Evolutionary conservation across 2,329 filamentous ascomycete species (phyloP).

Genomic region (Fusarium begoniae): DNA sequence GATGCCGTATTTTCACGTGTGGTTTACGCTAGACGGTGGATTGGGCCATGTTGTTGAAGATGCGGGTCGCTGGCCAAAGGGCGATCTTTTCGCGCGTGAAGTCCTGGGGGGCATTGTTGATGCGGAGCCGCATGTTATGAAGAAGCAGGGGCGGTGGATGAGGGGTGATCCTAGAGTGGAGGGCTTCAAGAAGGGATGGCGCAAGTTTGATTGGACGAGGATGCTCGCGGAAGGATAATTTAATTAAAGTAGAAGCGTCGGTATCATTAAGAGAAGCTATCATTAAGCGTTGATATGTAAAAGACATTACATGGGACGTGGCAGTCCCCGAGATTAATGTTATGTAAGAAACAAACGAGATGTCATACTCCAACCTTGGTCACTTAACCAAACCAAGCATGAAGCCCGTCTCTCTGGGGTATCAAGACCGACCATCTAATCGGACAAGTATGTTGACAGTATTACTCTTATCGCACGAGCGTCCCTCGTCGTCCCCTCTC

Average conservation of each 20-base stretch:
- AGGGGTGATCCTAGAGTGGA: slow-evolving; percentile 75
- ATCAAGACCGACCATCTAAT: slow-evolving; percentile 19
- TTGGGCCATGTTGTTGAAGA: slow-evolving; percentile 94
- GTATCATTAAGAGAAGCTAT: not conserved
- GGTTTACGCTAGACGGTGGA: slow-evolving; percentile 93
- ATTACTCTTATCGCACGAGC: slow-evolving; percentile 23
- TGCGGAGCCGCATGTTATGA: slow-evolving; percentile 81
- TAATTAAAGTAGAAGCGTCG: not conserved
- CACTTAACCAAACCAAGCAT: not conserved
- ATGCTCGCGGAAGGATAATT: slow-evolving; percentile 56
- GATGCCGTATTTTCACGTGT: slow-evolving; percentile 98
- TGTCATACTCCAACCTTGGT: not conserved
- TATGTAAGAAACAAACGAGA: slow-evolving; percentile 31
- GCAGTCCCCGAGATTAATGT: slow-evolving; percentile 38
- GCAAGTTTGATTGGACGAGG: slow-evolving; percentile 88
- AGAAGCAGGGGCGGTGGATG: slow-evolving; percentile 88
- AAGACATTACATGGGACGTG: slow-evolving; percentile 37
- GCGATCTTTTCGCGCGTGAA: slow-evolving; percentile 92
- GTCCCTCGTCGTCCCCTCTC: slow-evolving; percentile 45
- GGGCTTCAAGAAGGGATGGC: slow-evolving; percentile 84
- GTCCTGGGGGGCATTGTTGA: slow-evolving; percentile 93
- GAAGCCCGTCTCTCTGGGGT: slow-evolving; percentile 19
- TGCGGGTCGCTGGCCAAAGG: slow-evolving; percentile 82
- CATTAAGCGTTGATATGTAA: slow-evolving; percentile 22
- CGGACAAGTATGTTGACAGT: not conserved